phyloP scores from a whole-genome alignment of 768 basidiomycete genomes.

The Paxillus involutus region DNA sequence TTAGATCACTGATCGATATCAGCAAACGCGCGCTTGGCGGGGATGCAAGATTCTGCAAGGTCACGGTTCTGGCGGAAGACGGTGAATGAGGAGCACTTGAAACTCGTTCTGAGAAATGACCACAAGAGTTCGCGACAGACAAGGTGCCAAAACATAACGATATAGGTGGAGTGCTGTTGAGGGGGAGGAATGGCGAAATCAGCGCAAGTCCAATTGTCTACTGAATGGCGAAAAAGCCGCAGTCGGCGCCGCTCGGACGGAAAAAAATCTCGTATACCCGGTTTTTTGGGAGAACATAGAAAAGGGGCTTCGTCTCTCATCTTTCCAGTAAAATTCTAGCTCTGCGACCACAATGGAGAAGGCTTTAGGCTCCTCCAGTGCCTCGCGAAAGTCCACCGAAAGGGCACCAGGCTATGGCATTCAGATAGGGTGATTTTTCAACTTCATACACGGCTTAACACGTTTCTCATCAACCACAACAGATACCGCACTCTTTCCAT shows the following conservation, averaged over 20 bases:
- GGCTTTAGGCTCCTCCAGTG: not conserved
- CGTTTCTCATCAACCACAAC: not conserved
- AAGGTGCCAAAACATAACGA: too few species aligned
- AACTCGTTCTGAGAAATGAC: too few species aligned
- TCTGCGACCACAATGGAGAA: constrained; percentile 19
- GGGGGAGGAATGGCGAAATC: constrained; percentile 28
- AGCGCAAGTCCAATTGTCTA: constrained; percentile 15
- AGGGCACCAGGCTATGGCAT: constrained; percentile 26
- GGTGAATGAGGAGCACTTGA: too few species aligned
- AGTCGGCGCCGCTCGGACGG: constrained; percentile 4
- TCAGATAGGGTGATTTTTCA: constrained; percentile 26
- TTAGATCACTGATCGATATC: too few species aligned
- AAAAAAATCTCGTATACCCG: not conserved
- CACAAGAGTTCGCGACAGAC: not conserved
- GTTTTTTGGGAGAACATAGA: constrained; percentile 11
- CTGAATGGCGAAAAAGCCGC: constrained; percentile 29
- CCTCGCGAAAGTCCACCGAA: constrained; percentile 15
- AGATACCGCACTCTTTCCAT: constrained; percentile 48
- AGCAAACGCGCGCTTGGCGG: too few species aligned
- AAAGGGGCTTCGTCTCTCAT: constrained; percentile 8
- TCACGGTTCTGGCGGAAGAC: too few species aligned
- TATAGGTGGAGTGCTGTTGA: too few species aligned
- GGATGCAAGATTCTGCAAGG: too few species aligned
- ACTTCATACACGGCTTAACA: not conserved
- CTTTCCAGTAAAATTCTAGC: not conserved